Evolutionary conservation across 179 eudicot species (phyloP).

Genomic region (Nepenthes alata): DNA sequence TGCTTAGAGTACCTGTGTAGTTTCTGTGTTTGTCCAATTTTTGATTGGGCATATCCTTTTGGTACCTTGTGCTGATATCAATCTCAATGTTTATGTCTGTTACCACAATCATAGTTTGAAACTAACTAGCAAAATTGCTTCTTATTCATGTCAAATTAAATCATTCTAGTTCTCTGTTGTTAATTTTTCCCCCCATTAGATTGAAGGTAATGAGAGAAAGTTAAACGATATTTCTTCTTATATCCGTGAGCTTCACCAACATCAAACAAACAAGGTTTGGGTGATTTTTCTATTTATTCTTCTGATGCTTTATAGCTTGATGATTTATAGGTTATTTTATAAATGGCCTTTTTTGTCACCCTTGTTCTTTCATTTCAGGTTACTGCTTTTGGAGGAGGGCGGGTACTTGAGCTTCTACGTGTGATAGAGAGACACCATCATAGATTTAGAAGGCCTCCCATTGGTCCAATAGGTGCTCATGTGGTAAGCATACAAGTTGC

Average conservation of each 20-base stretch:
- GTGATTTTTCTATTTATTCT: slow-evolving; percentile 6
- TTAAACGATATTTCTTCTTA: slow-evolving; percentile 22
- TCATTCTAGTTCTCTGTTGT: background rate
- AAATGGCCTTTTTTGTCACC: background rate
- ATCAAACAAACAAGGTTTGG: slow-evolving; percentile 69
- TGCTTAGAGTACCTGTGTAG: too few species aligned
- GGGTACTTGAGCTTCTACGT: slow-evolving; percentile 55
- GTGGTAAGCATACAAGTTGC: slow-evolving; percentile 39
- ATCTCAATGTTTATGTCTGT: too few species aligned
- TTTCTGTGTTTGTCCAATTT: too few species aligned
- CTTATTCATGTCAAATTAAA: too few species aligned
- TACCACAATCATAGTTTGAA: too few species aligned
- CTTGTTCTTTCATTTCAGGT: slow-evolving; percentile 31
- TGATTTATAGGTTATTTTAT: too few species aligned
- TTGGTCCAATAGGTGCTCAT: slow-evolving; percentile 92
- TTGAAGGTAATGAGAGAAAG: slow-evolving; percentile 33
- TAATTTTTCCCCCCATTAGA: slow-evolving; percentile 22
- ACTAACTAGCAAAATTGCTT: too few species aligned
- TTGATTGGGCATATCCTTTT: too few species aligned
- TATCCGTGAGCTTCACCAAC: slow-evolving; percentile 40
- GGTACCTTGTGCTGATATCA: too few species aligned
- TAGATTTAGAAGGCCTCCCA: slow-evolving; percentile 66
- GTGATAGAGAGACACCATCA: slow-evolving; percentile 60
- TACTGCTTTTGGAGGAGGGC: slow-evolving; percentile 82
- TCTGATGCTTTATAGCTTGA: background rate